A percentile compares a stretch with the other conserved stretches of the same genome.
Evolutionary conservation across 371 early-diverging fungal genomes (phyloP).

Genomic region (Dichotomocladium elegans): DNA sequence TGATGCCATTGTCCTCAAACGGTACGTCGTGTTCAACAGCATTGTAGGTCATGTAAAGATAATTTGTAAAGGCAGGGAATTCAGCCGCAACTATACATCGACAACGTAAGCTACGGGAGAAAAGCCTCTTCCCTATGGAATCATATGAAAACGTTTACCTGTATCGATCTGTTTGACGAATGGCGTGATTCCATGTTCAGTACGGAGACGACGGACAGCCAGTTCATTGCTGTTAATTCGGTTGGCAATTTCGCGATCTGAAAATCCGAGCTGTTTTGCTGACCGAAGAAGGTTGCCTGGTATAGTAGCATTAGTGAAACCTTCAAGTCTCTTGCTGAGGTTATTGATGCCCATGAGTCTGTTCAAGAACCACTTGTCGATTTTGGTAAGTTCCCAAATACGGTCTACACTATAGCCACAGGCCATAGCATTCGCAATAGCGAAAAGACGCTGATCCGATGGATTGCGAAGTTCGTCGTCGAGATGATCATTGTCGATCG

Average conservation of each 20-base stretch:
- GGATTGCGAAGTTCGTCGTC: slow-evolving; percentile 83
- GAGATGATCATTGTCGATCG: slow-evolving; percentile 53
- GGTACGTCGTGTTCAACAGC: slow-evolving; percentile 84
- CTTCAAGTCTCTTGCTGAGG: slow-evolving; percentile 41
- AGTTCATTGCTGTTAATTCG: slow-evolving; percentile 81
- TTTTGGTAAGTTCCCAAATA: slow-evolving; percentile 83
- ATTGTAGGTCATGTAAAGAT: slow-evolving; percentile 95
- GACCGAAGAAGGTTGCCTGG: slow-evolving; percentile 60
- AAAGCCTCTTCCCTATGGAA: no score
- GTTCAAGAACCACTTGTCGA: slow-evolving; percentile 96
- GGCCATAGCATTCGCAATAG: slow-evolving; percentile 83
- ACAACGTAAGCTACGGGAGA: background rate
- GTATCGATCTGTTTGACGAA: slow-evolving; percentile 98
- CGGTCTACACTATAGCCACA: slow-evolving; percentile 84
- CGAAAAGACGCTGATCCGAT: slow-evolving; percentile 88
- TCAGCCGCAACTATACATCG: slow-evolving; percentile 79
- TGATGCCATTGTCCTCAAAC: slow-evolving; percentile 85
- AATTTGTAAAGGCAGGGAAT: slow-evolving; percentile 95
- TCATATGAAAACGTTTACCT: slow-evolving; percentile 66
- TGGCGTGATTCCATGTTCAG: slow-evolving; percentile 75
- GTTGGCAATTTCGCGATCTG: slow-evolving; percentile 82
- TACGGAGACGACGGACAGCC: slow-evolving; percentile 80
- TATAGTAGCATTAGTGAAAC: slow-evolving; percentile 43
- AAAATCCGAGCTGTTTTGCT: slow-evolving; percentile 92
- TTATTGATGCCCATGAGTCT: slow-evolving; percentile 71